Conservation (phyloP, 2,329 filamentous ascomycete species). For the Myotisia sp. region DNA sequence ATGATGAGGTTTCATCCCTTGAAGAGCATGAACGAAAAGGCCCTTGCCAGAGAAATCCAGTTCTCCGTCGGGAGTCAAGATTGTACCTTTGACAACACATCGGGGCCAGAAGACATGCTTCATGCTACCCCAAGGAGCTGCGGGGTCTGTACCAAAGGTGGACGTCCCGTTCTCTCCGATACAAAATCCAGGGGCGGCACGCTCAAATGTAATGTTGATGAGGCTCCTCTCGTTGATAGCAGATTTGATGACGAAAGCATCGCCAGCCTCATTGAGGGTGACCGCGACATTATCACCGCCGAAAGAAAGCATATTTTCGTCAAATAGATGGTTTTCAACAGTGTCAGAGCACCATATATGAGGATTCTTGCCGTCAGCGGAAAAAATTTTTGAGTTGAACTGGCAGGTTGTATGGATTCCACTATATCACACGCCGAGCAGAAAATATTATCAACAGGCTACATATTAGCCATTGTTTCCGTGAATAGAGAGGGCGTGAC, state of each 20-base stretch:
- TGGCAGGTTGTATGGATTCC: constrained; percentile 82
- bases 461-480: neutral
- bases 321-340: constrained; percentile 67
- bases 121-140: constrained; percentile 83
- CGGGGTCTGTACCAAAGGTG: constrained; percentile 71
- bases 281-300: constrained; percentile 75
- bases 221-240: constrained; percentile 65
- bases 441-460: constrained; percentile 2
- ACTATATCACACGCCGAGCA: no score
- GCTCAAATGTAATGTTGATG: constrained; percentile 73
- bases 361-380: constrained; percentile 54
- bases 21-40: constrained; percentile 70
- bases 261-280: constrained; percentile 73
- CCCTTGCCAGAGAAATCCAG: constrained; percentile 69
- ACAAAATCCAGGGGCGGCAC: constrained; percentile 64
- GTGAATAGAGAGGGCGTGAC: neutral
- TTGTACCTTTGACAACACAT: constrained; percentile 64
- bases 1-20: constrained; percentile 99
- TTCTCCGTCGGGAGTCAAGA: constrained; percentile 67
- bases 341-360: constrained; percentile 74
- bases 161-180: constrained; percentile 72
- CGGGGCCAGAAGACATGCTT: constrained; percentile 90
- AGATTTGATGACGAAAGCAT: constrained; percentile 77
- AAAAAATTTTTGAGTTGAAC: constrained; percentile 90
- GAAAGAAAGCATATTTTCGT: constrained; percentile 67